Conservation (phyloP, 768 basidiomycete genomes). For the Trametes coccinea region DNA sequence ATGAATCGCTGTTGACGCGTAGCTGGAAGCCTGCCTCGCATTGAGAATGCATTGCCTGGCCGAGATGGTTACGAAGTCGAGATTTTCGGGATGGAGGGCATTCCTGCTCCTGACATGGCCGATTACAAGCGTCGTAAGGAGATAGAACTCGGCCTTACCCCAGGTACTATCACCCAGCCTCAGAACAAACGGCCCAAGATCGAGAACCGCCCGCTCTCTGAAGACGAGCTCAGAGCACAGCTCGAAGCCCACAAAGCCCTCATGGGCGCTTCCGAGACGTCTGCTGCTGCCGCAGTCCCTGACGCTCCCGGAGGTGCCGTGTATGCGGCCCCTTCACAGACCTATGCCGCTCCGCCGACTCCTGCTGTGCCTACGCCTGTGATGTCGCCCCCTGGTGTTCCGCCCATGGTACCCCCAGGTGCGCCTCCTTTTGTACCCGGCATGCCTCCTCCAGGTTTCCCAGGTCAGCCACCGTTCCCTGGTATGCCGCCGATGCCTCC, state of each 20-base stretch:
- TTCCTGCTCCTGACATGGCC: conserved; percentile 89
- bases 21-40: conserved; percentile 67
- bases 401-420: conserved; percentile 33
- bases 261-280: conserved; percentile 65
- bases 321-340: conserved; percentile 72
- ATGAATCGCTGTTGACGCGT: conserved; percentile 1
- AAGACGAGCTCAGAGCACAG: conserved; percentile 83
- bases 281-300: conserved; percentile 36
- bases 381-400: conserved; percentile 45
- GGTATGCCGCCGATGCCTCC: conserved; percentile 55
- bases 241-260: conserved; percentile 88
- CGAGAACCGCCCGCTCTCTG: conserved; percentile 74
- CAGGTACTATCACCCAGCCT: conserved; percentile 80
- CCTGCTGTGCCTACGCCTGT: conserved; percentile 41
- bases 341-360: conserved; percentile 53
- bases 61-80: conserved; percentile 98
- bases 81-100: conserved; percentile 99
- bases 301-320: conserved; percentile 56
- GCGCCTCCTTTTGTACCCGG: conserved; percentile 36
- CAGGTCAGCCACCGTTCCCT: conserved; percentile 44
- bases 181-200: conserved; percentile 79
- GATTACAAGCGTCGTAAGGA: conserved; percentile 97
- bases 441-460: conserved; percentile 39
- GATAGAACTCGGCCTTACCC: conserved; percentile 84
- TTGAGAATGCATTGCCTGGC: conserved; percentile 95